Evolutionary conservation across 495 filamentous ascomycete genomes (phyloP).

Genomic region (Penicillium dipodomyicola): DNA sequence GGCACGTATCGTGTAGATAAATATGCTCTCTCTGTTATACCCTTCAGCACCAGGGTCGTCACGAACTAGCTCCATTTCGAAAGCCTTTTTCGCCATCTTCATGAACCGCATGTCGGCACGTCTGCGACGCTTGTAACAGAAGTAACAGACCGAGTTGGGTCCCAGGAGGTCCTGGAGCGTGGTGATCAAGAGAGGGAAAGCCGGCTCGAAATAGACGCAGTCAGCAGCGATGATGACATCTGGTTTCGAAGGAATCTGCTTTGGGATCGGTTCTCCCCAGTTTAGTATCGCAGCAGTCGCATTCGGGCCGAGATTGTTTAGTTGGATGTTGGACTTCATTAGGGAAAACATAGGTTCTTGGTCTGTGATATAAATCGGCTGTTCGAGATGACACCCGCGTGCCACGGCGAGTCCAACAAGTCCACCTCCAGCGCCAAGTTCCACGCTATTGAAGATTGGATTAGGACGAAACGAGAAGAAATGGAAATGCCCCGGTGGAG

Average conservation of each 20-base stretch:
- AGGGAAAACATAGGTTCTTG: constrained; percentile 77
- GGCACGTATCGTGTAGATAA: constrained; percentile 58
- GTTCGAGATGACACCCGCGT: constrained; percentile 34
- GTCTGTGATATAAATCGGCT: constrained; percentile 75
- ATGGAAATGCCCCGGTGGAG: not conserved
- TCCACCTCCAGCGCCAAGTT: constrained; percentile 89
- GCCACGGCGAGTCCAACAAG: constrained; percentile 63
- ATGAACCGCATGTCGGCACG: constrained; percentile 72
- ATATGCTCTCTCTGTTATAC: constrained; percentile 62
- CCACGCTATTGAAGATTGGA: constrained; percentile 57
- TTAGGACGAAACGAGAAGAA: constrained; percentile 6
- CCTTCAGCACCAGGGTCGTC: constrained; percentile 57
- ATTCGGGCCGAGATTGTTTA: constrained; percentile 66
- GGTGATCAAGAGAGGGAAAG: constrained; percentile 79
- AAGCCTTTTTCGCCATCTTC: constrained; percentile 63
- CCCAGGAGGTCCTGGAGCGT: constrained; percentile 68
- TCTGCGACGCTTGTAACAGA: constrained; percentile 91
- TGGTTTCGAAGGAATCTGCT: constrained; percentile 46
- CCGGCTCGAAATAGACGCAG: constrained; percentile 95
- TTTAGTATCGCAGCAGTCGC: constrained; percentile 66
- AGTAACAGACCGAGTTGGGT: constrained; percentile 69
- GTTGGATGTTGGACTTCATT: constrained; percentile 76
- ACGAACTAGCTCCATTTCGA: constrained; percentile 59
- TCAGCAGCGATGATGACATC: constrained; percentile 89
- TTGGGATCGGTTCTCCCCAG: constrained; percentile 58